phyloP scores from a whole-genome alignment of 768 basidiomycete species.

The Naganishia randhawae region DNA sequence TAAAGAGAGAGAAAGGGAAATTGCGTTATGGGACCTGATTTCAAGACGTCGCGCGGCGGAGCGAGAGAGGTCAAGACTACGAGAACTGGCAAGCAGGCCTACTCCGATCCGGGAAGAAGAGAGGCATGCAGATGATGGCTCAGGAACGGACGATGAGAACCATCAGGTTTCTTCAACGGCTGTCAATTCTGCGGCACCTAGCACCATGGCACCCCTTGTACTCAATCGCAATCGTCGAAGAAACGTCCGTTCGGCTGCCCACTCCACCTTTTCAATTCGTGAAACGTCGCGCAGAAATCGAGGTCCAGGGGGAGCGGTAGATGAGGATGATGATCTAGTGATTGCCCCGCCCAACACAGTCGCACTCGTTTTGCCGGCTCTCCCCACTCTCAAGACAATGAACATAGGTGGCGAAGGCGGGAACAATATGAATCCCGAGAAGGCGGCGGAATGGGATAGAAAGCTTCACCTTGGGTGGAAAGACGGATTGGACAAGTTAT shows the following conservation, averaged over 20 bases:
- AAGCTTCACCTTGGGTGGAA: conserved; percentile 48
- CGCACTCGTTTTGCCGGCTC: conserved; percentile 47
- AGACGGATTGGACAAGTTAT: conserved; percentile 42
- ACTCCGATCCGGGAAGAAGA: conserved; percentile 20
- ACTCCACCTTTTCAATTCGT: conserved; percentile 47
- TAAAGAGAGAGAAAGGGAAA: conserved; percentile 63
- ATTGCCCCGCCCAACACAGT: conserved; percentile 40
- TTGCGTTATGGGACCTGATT: conserved; percentile 41
- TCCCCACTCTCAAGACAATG: conserved; percentile 43
- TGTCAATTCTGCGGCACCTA: conserved; percentile 14
- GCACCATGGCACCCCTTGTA: conserved; percentile 1
- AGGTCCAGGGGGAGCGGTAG: conserved; percentile 22
- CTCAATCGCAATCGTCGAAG: conserved; percentile 12
- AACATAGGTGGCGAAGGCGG: conserved; percentile 48
- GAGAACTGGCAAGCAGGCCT: conserved; percentile 4
- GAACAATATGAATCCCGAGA: conserved; percentile 27
- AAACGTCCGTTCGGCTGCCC: conserved; percentile 44
- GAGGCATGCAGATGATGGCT: conserved; percentile 8
- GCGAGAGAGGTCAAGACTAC: conserved; percentile 30
- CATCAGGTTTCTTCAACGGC: neutral
- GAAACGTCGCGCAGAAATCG: conserved; percentile 38
- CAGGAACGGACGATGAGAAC: neutral
- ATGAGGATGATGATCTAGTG: conserved; percentile 30
- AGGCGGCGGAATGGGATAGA: conserved; percentile 43
- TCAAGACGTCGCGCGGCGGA: conserved; percentile 39